Base-by-base conservation (phyloP, 192 early-diverging fungal species). In the Dissophora ornata region DNA sequence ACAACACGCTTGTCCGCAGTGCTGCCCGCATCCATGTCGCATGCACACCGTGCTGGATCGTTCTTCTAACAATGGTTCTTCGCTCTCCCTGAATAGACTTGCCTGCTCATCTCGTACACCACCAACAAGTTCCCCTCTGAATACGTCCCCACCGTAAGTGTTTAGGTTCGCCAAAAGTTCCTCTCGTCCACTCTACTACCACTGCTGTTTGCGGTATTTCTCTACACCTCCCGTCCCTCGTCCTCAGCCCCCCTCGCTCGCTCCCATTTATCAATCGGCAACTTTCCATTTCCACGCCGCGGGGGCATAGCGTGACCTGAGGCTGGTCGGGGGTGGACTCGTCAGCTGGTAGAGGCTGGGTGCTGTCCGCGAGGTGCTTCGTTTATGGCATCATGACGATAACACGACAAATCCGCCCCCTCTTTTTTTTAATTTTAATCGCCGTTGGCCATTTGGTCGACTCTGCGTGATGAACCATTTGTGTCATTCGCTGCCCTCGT, bases 121-220 rank as follows among this genome's bases (percentile, higher is more conserved):
- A 96, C 95, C 38, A 96, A 96, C 87, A 95, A 95, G 80, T 96
- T 96, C 80, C 96, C 96, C 19, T 92, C 90, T 42, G 96, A 96
- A 88, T 98, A 98, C 79, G 94, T 96, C 29, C 96, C 96, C 25
- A 98, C 96, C 36, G 94, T 95, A 85, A 85, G 86, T 88, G 24
- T n/a, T n/a, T n/a, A n/a, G n/a, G n/a, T n/a, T n/a, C n/a, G n/a
- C n/a, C n/a, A n/a, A n/a, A n/a, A n/a, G n/a, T n/a, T n/a, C n/a
- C n/a, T n/a, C n/a, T n/a, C n/a, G n/a, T n/a, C n/a, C n/a, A n/a
- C n/a, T n/a, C n/a, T n/a, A n/a, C n/a, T n/a, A n/a, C n/a, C n/a
- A n/a, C n/a, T n/a, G n/a, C n/a, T n/a, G n/a, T n/a, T n/a, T n/a
- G n/a, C n/a, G n/a, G n/a, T 45, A n/a, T 16, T n/a, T n/a, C 44